phyloP scores from a whole-genome alignment of 371 early-diverging fungal genomes.

The Saksenaea vasiformis region DNA sequence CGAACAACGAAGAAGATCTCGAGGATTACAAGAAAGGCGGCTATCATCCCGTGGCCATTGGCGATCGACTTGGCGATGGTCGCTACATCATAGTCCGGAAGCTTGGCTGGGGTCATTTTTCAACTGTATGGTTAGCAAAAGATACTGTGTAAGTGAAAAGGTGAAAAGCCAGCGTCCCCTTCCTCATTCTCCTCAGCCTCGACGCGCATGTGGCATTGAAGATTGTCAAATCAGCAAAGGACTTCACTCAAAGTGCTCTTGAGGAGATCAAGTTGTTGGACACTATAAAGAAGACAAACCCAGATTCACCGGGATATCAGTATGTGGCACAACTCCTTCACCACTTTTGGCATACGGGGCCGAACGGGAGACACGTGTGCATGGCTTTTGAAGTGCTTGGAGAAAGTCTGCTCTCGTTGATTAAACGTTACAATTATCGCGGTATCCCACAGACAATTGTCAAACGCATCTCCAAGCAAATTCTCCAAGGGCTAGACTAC shows the following conservation, averaged over 20 bases:
- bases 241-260: constrained; percentile 93
- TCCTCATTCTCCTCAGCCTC: neutral
- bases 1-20: constrained; percentile 87
- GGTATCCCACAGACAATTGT: constrained; percentile 85
- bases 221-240: constrained; percentile 93
- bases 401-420: constrained; percentile 88
- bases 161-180: neutral
- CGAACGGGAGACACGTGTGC: constrained; percentile 91
- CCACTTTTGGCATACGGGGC: constrained; percentile 88
- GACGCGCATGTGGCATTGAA: constrained; percentile 91
- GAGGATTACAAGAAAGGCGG: constrained; percentile 92
- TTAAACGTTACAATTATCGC: constrained; percentile 68
- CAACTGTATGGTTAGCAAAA: constrained; percentile 93
- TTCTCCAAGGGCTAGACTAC: constrained; percentile 90
- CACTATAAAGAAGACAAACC: constrained; percentile 68
- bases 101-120: constrained; percentile 98
- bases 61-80: constrained; percentile 80
- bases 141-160: constrained; percentile 65
- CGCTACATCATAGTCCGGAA: constrained; percentile 87
- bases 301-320: constrained; percentile 56
- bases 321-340: constrained; percentile 85
- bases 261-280: constrained; percentile 95
- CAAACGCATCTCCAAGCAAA: constrained; percentile 85
- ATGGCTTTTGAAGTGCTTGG: constrained; percentile 98
- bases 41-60: constrained; percentile 89